These are phyloP conservation scores for Phaeodactylum tricornutum DNA, from an alignment of 108 stramenopile species.

Conservation along the genomic window DNA sequence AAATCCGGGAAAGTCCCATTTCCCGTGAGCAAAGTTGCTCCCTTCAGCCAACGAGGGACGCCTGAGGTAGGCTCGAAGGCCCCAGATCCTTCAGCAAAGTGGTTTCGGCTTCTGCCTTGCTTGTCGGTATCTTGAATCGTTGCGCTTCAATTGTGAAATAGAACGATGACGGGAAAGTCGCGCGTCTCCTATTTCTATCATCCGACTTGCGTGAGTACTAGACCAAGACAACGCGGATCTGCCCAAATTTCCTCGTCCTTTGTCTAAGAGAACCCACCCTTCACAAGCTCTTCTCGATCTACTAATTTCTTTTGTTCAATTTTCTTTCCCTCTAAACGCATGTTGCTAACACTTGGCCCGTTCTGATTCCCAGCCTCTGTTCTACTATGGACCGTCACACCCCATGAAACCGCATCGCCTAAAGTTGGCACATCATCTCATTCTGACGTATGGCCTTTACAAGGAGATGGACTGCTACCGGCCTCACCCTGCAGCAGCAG, in stretches of 20 bases:
- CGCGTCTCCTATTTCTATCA: conserved; percentile 97
- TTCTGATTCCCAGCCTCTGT: too few species aligned
- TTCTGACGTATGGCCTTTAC: conserved; percentile 93
- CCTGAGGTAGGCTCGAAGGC: too few species aligned
- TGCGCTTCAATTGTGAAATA: too few species aligned
- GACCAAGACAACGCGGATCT: too few species aligned
- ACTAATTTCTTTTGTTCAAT: background rate
- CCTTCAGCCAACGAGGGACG: too few species aligned
- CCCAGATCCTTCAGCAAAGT: too few species aligned
- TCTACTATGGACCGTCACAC: conserved; percentile 99
- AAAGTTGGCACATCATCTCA: conserved; percentile 96
- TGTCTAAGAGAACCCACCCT: background rate
- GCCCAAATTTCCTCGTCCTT: too few species aligned
- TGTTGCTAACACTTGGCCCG: too few species aligned
- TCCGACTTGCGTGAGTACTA: conserved; percentile 79
- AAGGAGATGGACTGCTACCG: conserved; percentile 97
- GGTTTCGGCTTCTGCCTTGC: too few species aligned
- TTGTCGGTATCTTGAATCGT: too few species aligned
- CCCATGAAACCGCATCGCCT: conserved; percentile 99
- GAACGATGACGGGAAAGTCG: conserved; percentile 46
- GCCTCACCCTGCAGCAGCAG: conserved; percentile 81
- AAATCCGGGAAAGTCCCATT: too few species aligned
- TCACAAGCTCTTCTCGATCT: conserved; percentile 1
- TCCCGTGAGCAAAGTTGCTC: too few species aligned
- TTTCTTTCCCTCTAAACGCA: background rate